Conservation (phyloP, 805 yeast species). For the Yamadazyma laniorum region DNA sequence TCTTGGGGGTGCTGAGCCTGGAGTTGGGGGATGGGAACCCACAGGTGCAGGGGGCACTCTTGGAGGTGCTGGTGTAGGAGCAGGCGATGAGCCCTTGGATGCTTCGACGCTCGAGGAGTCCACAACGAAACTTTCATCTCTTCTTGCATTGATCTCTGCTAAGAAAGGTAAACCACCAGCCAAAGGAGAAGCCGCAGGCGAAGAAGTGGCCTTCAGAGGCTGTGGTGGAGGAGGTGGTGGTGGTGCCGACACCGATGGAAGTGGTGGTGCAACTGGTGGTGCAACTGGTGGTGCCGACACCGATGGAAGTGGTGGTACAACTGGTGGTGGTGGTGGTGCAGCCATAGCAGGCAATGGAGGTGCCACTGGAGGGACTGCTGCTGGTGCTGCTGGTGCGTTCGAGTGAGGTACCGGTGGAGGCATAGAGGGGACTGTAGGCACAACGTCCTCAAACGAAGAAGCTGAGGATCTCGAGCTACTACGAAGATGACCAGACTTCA, state of each 20-base stretch:
- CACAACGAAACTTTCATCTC: constrained; percentile 52
- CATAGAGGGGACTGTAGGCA: constrained; percentile 21
- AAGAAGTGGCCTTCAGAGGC: constrained; percentile 9
- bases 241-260: constrained; percentile 30
- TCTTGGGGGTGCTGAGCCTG: constrained; percentile 15
- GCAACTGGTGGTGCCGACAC: constrained; percentile 18
- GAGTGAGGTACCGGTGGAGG: constrained; percentile 26
- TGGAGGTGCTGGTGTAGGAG: constrained; percentile 11
- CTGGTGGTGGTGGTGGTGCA: constrained; percentile 17
- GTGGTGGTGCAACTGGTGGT: constrained; percentile 49
- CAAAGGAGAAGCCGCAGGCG: constrained; percentile 16
- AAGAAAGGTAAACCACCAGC: constrained; percentile 51
- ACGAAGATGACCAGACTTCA: constrained; percentile 35
- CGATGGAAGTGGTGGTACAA: constrained; percentile 14
- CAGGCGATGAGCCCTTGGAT: constrained; percentile 16
- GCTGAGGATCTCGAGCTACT: constrained; percentile 18
- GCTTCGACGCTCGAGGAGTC: constrained; percentile 24
- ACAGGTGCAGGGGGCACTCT: constrained; percentile 10
- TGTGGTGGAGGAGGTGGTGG: constrained; percentile 17
- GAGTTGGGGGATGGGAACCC: constrained; percentile 16
- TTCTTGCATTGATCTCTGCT: constrained; percentile 55
- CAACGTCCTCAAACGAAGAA: constrained; percentile 18
- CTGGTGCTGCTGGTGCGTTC: constrained; percentile 18
- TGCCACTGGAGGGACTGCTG: constrained; percentile 16
- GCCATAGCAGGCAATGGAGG: constrained; percentile 16